Evolutionary conservation across 306 rosid genomes (phyloP), one percentile per base, ranked within the genome.

Genomic region (Acacia acuminata): DNA sequence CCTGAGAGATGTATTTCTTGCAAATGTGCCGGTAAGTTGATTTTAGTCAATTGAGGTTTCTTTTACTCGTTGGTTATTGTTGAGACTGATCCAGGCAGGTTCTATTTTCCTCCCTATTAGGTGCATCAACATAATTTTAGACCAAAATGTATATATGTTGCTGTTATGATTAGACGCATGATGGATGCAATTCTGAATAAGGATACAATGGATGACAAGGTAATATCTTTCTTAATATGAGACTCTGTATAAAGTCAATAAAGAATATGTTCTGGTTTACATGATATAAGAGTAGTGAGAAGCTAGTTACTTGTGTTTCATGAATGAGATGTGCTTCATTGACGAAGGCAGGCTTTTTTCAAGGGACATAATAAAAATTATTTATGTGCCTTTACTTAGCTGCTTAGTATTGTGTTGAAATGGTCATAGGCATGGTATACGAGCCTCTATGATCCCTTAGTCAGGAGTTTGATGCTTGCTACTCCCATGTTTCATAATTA

Each of bases 181-280:
- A 79, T 95, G 97, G 99, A 95, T 85, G 97, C 99, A 64, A 85
- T 87, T 85, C 86, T 95, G 81, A 95, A 93, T 77, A 90, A 93
- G 88, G 97, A 95, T 90, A 85, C 98, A 13, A 88, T 95, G 95
- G 98, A 95, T 86, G 98, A 95, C 88, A 95, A 95, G 98, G 98
- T 94, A 84, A 78, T 78, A 34, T 27, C 68, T 80, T 71, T 32
- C 47, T 48, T 14, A 60, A 60, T 68, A 74, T 30, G 68, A 47
- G 68, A 69, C 61, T 67, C 36, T 38, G 53, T 58, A n/a, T n/a
- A 10, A 51, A 17, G 36, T 27, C 58, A 22, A 74, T 73, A 17
- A 53, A n/a, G 48, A 58, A 66, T 45, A 5, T 53, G 36, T 76
- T 25, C 61, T 72, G 24, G 19, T 56, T 76, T 58, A 76, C 63